These are phyloP conservation scores for Colletotrichum limetticola DNA, from an alignment of 2,329 filamentous ascomycete species.

Conservation along the genomic window DNA sequence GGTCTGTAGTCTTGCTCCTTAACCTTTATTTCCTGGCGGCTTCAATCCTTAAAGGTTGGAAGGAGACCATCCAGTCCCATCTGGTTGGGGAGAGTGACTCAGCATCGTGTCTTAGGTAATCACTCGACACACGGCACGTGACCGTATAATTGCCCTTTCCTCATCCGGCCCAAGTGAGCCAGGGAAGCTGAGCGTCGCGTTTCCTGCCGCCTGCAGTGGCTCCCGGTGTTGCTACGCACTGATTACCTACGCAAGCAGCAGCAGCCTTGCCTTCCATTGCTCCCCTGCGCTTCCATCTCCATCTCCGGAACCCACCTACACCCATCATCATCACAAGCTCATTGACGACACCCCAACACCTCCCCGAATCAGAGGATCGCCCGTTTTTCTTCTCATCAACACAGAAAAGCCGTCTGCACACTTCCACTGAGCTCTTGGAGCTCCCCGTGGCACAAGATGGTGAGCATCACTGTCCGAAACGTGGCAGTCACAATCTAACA, in stretches of 20 bases:
- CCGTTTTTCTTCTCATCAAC: background rate
- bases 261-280: constrained; percentile 32
- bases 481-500: constrained; percentile 29
- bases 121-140: background rate
- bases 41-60: background rate
- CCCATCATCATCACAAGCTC: constrained; percentile 32
- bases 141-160: background rate
- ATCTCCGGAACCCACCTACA: constrained; percentile 39
- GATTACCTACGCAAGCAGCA: constrained; percentile 35
- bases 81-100: background rate
- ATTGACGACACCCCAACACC: background rate
- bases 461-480: constrained; percentile 28
- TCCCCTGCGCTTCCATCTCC: constrained; percentile 46
- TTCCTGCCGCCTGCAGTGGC: constrained; percentile 55
- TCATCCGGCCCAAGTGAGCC: background rate
- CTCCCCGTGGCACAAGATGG: constrained; percentile 42
- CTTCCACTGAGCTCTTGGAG: constrained; percentile 20
- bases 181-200: constrained; percentile 52
- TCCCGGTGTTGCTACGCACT: constrained; percentile 6
- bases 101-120: background rate
- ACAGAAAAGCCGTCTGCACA: background rate
- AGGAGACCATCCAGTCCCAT: background rate
- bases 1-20: background rate
- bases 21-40: background rate
- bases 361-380: background rate